phyloP scores from a whole-genome alignment of 2,329 filamentous ascomycete genomes.

The Colletotrichum sojae region DNA sequence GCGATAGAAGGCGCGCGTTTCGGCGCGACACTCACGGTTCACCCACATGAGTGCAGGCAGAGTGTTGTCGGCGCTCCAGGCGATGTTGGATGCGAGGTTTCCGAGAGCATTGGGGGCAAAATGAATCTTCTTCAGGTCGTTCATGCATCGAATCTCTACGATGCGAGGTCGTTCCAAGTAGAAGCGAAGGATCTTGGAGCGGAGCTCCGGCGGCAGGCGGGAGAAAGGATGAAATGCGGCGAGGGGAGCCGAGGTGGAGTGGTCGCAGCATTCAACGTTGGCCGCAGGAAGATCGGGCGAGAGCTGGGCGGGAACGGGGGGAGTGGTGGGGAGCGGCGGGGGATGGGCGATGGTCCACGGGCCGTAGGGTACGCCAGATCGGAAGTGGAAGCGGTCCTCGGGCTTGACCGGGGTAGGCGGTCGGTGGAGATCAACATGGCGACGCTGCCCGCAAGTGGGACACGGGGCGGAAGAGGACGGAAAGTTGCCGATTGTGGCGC shows the following conservation, averaged over 20 bases:
- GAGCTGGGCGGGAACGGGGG: neutral
- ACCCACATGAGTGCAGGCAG: constrained; percentile 43
- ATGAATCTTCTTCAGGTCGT: constrained; percentile 39
- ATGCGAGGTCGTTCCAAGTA: constrained; percentile 60
- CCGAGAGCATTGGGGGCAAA: constrained; percentile 37
- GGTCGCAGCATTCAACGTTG: neutral
- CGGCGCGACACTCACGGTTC: constrained; percentile 41
- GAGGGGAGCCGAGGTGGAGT: constrained; percentile 8
- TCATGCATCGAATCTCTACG: constrained; percentile 58
- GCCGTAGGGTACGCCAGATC: constrained; percentile 34
- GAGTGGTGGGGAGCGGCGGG: neutral
- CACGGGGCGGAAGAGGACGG: constrained; percentile 30
- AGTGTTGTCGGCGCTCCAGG: constrained; percentile 43
- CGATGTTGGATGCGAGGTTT: constrained; percentile 37
- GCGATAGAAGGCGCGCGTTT: constrained; percentile 43
- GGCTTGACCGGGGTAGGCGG: constrained; percentile 37
- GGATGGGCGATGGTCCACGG: constrained; percentile 36
- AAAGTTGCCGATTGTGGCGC: constrained; percentile 35
- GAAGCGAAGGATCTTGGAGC: constrained; percentile 63
- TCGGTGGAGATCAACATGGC: constrained; percentile 36
- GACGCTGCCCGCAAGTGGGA: constrained; percentile 38
- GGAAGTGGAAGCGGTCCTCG: constrained; percentile 39
- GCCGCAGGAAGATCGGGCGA: neutral
- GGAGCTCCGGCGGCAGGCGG: constrained; percentile 62
- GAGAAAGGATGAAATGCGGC: constrained; percentile 52